Evolutionary conservation across 495 filamentous ascomycete species (phyloP).

Genomic region (Daldinia loculata): DNA sequence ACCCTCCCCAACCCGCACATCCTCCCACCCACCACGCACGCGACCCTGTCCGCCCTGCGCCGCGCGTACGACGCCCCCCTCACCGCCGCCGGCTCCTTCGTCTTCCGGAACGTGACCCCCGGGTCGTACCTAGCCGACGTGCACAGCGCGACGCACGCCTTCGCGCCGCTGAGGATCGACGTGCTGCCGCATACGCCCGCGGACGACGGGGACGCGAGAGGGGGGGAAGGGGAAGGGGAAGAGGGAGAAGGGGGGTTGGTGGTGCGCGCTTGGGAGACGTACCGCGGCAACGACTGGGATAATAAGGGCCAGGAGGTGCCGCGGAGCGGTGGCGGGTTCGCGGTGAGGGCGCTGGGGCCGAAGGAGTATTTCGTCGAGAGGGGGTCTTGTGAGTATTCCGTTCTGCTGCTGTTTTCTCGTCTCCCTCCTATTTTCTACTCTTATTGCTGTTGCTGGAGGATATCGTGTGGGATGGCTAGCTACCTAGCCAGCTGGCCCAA

Average conservation of each 20-base stretch:
- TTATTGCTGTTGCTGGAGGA: background rate
- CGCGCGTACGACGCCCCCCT: conserved; percentile 64
- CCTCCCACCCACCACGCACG: conserved; percentile 75
- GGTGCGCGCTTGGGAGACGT: conserved; percentile 82
- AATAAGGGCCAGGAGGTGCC: conserved; percentile 75
- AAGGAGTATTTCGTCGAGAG: conserved; percentile 81
- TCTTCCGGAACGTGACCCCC: conserved; percentile 70
- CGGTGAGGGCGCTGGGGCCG: conserved; percentile 65
- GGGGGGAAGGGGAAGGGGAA: conserved; percentile 25
- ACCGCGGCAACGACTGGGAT: conserved; percentile 84
- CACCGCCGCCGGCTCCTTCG: conserved; percentile 70
- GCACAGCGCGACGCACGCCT: conserved; percentile 74
- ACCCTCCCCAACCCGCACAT: conserved; percentile 62
- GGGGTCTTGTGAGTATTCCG: conserved; percentile 69
- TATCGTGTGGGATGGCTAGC: too few relatives aligned
- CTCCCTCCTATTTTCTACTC: background rate
- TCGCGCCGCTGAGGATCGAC: conserved; percentile 80
- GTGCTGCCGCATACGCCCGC: conserved; percentile 59
- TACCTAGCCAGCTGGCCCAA: background rate
- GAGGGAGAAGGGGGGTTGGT: conserved; percentile 44
- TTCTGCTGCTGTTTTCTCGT: background rate
- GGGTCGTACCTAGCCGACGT: conserved; percentile 84
- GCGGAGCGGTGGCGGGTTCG: conserved; percentile 56
- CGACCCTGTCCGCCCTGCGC: conserved; percentile 68
- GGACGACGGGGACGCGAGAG: conserved; percentile 50